Percentiles rank a stretch among this genome's conserved stretches.
phyloP scores from a whole-genome alignment of 805 yeast genomes.

The Ogataea populi-albae region DNA sequence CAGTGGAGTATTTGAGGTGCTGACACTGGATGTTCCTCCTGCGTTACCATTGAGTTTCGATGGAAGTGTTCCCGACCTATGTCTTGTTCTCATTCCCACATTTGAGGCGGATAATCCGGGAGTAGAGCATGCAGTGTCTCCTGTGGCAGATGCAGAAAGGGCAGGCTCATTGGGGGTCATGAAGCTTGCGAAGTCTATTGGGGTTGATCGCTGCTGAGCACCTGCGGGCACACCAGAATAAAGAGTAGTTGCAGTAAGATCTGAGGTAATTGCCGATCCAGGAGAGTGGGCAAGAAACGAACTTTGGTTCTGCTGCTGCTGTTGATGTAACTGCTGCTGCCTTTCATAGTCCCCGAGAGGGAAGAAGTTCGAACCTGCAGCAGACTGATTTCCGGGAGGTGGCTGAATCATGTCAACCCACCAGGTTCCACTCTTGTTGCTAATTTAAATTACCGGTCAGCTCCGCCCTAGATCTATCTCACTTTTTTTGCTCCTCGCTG shows the following conservation, averaged over 20 bases:
- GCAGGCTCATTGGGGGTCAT: constrained; percentile 13
- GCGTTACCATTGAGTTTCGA: constrained; percentile 44
- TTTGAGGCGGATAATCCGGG: constrained; percentile 28
- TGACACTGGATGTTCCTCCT: constrained; percentile 18
- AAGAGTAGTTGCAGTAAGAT: constrained; percentile 6
- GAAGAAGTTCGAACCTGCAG: constrained; percentile 4
- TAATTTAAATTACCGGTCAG: too few species aligned
- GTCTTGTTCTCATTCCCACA: constrained; percentile 50
- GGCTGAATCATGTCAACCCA: constrained; percentile 11
- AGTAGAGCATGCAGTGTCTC: constrained; percentile 15
- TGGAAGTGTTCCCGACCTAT: constrained; percentile 79
- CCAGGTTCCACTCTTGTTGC: too few species aligned
- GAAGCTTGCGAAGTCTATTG: constrained; percentile 18
- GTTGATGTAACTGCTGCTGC: constrained; percentile 2
- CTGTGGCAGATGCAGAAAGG: constrained; percentile 8
- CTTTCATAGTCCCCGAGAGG: neutral
- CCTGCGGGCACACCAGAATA: constrained; percentile 1
- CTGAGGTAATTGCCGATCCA: constrained; percentile 11
- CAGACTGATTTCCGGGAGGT: constrained; percentile 3
- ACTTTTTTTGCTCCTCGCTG: too few species aligned
- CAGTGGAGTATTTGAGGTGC: constrained; percentile 19
- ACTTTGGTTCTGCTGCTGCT: constrained; percentile 2
- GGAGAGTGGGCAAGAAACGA: constrained; percentile 18
- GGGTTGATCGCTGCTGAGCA: constrained; percentile 15
- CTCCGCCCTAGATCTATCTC: too few species aligned